Evolutionary conservation across 371 early-diverging fungal genomes (phyloP), one percentile per base, ranked within the genome.

Genomic region (Chytridiales sp.): DNA sequence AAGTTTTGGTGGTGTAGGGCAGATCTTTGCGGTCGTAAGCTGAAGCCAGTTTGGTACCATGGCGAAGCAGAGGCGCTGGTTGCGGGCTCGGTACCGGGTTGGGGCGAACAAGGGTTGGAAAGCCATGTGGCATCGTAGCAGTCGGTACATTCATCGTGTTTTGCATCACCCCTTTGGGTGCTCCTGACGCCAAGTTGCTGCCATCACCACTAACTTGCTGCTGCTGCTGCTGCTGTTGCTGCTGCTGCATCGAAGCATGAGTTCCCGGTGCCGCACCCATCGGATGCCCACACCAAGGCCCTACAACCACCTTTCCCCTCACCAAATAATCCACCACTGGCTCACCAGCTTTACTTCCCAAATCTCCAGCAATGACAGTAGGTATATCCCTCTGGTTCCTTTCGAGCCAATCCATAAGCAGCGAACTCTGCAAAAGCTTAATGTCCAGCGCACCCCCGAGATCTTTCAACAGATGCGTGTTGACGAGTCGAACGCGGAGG

Each of bases 381-480:
- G 67, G 67, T 26, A 58, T 34, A 5, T 47, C 52, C 11, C 54
- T 11, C 15, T 39, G 24, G 22, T 30, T 44, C 11, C 35, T 65
- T 47, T 87, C 83, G 30, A 97, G 69, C 66, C 88, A 94, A 50
- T 95, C 93, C 69, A 95, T 81, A 41, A 98, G 70, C 77, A 98
- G 82, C 4, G 93, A 86, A 0, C 89, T 83, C 76, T 98, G 98
- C 5, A 97, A 87, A 29, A 96, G 77, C 70, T 99, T 99, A 56
- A 95, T 93, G 71, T 97, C 96, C n/a, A n/a, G n/a, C 1, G 87
- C 84, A 74, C 82, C 92, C 30, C 83, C 68, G 0, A 92, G 93
- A 46, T 92, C 88, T 93, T 92, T 92, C 65, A 92, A 89, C 49
- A 89, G 79, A 57, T 94, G 94, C 3, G 91, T 81, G 67, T 96